phyloP scores from a whole-genome alignment of 805 yeast genomes.

The Pichia nanzhaoensis region DNA sequence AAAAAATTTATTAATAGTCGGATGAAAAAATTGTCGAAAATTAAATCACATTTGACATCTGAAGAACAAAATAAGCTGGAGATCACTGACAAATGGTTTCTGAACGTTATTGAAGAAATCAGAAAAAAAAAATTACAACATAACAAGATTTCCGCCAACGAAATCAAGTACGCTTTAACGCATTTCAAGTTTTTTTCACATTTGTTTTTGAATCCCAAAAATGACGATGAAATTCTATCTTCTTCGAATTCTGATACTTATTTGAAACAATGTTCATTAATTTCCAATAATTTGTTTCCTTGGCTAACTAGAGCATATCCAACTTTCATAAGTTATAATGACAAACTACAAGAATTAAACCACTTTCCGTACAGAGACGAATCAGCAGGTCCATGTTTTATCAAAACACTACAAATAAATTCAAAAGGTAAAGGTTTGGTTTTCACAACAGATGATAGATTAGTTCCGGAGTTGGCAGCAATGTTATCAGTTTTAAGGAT shows the following conservation, averaged over 20 bases:
- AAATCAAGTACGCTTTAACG: slow-evolving; percentile 20
- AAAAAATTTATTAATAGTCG: slow-evolving; percentile 23
- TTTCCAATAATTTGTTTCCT: slow-evolving; percentile 30
- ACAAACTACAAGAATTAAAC: slow-evolving; percentile 11
- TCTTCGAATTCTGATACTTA: slow-evolving; percentile 3
- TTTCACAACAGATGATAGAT: slow-evolving; percentile 40
- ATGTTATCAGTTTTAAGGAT: slow-evolving; percentile 44
- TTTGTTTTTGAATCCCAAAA: slow-evolving; percentile 15
- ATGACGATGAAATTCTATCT: slow-evolving; percentile 7
- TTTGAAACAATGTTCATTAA: slow-evolving; percentile 14
- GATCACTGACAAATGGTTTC: slow-evolving; percentile 21
- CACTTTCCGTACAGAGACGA: slow-evolving; percentile 13
- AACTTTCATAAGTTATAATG: slow-evolving; percentile 31
- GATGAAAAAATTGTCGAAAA: slow-evolving; percentile 24
- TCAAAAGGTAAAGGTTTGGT: slow-evolving; percentile 48
- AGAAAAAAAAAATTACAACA: slow-evolving; percentile 19
- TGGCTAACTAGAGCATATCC: slow-evolving; percentile 38
- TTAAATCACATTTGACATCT: slow-evolving; percentile 20
- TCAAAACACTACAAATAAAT: slow-evolving; percentile 25
- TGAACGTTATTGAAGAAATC: slow-evolving; percentile 15
- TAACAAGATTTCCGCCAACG: slow-evolving; percentile 22
- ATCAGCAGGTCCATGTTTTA: slow-evolving; percentile 18
- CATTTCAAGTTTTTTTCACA: slow-evolving; percentile 25
- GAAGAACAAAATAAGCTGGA: slow-evolving; percentile 21
- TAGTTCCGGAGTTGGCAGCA: slow-evolving; percentile 41